Evolutionary conservation across 202 grass and related monocot species (phyloP), one percentile per base, ranked within the genome.

Genomic region (Tripidium arundinaceum): DNA sequence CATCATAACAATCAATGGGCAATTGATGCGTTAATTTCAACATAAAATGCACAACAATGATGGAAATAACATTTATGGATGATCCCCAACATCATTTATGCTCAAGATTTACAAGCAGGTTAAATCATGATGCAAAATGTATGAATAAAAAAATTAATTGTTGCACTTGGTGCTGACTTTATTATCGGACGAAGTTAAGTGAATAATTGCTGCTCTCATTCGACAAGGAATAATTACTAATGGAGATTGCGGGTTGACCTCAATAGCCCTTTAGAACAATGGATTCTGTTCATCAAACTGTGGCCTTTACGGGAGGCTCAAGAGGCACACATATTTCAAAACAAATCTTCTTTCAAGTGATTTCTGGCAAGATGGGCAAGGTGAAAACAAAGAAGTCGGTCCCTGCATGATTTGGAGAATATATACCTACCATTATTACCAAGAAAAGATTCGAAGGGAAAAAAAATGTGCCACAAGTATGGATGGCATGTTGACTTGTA

Each of bases 191-290:
- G 25, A 40, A 16, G 27, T 13, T n/a, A n/a, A n/a, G n/a, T n/a
- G 25, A 77, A 81, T n/a, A 78, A 61, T 50, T 29, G 38, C 26
- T 77, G 38, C 68, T 65, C 72, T 24, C 16, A 60, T 54, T 85
- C 77, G 66, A 78, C 58, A 74, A 68, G 73, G 83, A 85, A 85
- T 77, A 81, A 66, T 62, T 86, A 40, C 41, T 45, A 26, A 16
- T 6, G 33, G 24, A 31, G 40, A 71, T 52, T 36, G 65, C 1
- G 19, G 52, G 33, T 60, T 52, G 24, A 82, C 61, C 5, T 29
- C 42, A 21, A 37, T 52, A 68, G 24, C 1, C 31, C 40, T 73
- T 89, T 27, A 14, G 18, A 85, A 50, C 16, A 63, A 43, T 9
- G 15, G 54, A 78, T 78, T 72, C 50, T 46, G 59, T 67, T 19